Base-by-base conservation (phyloP, 805 yeast species). In the Lipomyces yamanashiensis region DNA sequence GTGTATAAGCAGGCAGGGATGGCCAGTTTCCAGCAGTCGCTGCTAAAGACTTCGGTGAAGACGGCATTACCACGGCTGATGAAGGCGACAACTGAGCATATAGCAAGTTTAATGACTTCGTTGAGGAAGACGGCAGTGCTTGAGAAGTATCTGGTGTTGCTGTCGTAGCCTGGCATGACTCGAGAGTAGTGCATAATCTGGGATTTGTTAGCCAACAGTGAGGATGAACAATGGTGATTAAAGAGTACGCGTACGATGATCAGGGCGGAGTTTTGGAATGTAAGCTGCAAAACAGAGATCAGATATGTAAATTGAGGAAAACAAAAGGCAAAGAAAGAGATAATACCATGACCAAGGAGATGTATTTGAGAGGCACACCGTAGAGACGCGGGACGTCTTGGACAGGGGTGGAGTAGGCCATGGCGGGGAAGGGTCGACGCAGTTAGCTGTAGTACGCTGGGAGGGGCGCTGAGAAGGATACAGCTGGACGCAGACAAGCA, bases 71-170 rank as follows among this genome's bases (percentile, higher is more conserved):
- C 61, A 10, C 62, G 57, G 37, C 49, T 58, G 44, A 17, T 52
- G 54, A 59, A 41, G 17, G 76, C 72, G 36, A 74, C 72, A 13
- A 59, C 61, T 19, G 71, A 37, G 55, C 79, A 77, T 37, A 77
- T 60, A 21, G 65, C 55, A 44, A 78, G 68, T 66, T 78, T 78
- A 69, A 77, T 66, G 19, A 76, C 54, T 67, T 78, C 81, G 71
- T 76, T 78, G 33, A 78, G 67, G 33, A 78, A 71, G 43, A 78
- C 81, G 4, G 81, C 80, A 1, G 81, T 78, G 19, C 80, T 77
- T 7, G 81, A 72, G 48, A 73, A 69, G 63, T 78, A 78, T 21
- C 76, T 69, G 36, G 71, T 68, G 12, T 61, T 66, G n/a, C 68
- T 66, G 43, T 69, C 67, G 49, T 71, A 71, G 13, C 75, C 76